phyloP scores from a whole-genome alignment of 768 basidiomycete genomes.

The Suillus occidentalis region DNA sequence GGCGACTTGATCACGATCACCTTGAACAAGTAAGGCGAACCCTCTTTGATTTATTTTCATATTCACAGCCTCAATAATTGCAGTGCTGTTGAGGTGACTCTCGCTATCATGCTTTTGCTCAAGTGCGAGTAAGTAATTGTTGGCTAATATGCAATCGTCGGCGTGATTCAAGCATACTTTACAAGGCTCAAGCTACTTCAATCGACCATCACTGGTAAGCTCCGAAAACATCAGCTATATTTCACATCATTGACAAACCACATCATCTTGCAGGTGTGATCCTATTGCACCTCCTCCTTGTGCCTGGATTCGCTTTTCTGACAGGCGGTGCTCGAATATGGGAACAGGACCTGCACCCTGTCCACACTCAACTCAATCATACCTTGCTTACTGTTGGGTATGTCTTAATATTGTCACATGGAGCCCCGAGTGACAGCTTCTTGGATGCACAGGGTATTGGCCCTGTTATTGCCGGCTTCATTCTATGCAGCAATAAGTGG shows the following conservation, averaged over 20 bases:
- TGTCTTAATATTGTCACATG: constrained; percentile 13
- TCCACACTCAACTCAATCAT: constrained; percentile 66
- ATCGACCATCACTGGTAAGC: constrained; percentile 63
- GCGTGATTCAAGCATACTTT: not conserved
- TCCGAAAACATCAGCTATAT: not conserved
- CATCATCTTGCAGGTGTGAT: constrained; percentile 51
- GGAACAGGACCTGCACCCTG: constrained; percentile 68
- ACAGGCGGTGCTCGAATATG: constrained; percentile 66
- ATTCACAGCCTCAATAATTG: not conserved
- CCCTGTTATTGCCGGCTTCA: constrained; percentile 63
- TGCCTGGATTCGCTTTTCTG: constrained; percentile 72
- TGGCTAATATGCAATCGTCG: not conserved
- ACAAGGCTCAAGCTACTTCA: constrained; percentile 61
- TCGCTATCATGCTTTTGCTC: constrained; percentile 67
- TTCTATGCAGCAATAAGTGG: constrained; percentile 62
- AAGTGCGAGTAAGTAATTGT: constrained; percentile 62
- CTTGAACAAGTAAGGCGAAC: constrained; percentile 55
- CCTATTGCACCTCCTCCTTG: constrained; percentile 68
- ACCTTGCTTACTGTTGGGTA: constrained; percentile 69
- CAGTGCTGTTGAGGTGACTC: constrained; percentile 69
- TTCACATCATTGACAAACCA: not conserved
- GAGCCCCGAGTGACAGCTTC: not conserved
- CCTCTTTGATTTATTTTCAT: not conserved
- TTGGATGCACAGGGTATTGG: constrained; percentile 49
- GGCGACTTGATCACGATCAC: constrained; percentile 69